Conservation (phyloP, 495 filamentous ascomycete genomes). For the Daldinia vernicosa region DNA sequence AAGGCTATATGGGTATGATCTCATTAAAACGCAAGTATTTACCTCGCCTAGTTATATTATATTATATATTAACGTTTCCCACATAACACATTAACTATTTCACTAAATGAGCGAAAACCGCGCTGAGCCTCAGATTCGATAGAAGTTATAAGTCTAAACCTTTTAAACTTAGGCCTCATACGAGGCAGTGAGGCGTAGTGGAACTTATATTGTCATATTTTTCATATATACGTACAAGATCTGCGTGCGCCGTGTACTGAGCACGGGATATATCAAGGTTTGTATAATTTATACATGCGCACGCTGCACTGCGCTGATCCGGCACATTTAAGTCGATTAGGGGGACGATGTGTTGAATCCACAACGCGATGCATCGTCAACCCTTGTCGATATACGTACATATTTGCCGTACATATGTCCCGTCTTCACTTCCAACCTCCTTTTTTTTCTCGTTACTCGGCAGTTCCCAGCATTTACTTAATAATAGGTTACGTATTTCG, state of each 20-base stretch:
- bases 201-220: neutral
- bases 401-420: neutral
- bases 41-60: neutral
- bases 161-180: neutral
- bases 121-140: neutral
- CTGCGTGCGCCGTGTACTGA: no score
- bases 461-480: neutral
- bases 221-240: neutral
- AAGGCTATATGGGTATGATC: no score
- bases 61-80: neutral
- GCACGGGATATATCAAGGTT: neutral
- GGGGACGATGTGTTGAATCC: neutral
- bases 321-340: neutral
- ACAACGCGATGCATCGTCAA: neutral
- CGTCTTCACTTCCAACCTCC: neutral
- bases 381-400: neutral
- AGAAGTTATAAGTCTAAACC: neutral
- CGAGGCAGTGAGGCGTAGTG: neutral
- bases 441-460: neutral
- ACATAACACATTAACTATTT: no score
- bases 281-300: neutral
- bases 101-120: neutral
- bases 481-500: neutral
- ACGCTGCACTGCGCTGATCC: neutral
- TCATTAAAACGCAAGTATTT: neutral